phyloP scores from a whole-genome alignment of 768 basidiomycete species.

The Mrakia blollopis region DNA sequence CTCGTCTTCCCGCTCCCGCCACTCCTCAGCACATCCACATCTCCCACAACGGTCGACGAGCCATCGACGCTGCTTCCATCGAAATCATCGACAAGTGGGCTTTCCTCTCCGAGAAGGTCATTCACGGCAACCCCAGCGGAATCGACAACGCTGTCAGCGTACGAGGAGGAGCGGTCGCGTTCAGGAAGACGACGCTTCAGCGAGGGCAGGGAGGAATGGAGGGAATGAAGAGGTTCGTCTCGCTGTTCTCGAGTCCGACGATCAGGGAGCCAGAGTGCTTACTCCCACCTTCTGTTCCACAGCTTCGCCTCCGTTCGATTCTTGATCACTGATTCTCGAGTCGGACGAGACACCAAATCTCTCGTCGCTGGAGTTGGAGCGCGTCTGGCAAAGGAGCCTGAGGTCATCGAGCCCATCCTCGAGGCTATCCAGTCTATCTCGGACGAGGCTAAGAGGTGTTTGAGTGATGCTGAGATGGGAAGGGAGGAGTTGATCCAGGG shows the following conservation, averaged over 20 bases:
- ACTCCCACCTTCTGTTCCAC: slow-evolving; percentile 10
- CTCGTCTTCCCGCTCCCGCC: slow-evolving; percentile 51
- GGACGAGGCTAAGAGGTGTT: slow-evolving; percentile 67
- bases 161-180: slow-evolving; percentile 86
- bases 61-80: slow-evolving; percentile 48
- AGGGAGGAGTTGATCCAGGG: slow-evolving; percentile 61
- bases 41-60: slow-evolving; percentile 59
- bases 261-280: not conserved
- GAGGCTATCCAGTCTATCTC: slow-evolving; percentile 76
- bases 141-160: slow-evolving; percentile 94
- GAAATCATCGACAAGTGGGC: slow-evolving; percentile 88
- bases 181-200: slow-evolving; percentile 69
- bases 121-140: slow-evolving; percentile 95
- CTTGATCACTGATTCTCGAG: slow-evolving; percentile 84
- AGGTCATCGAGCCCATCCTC: slow-evolving; percentile 69
- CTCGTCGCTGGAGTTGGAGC: slow-evolving; percentile 83
- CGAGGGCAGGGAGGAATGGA: slow-evolving; percentile 74
- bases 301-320: slow-evolving; percentile 89
- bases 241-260: not conserved
- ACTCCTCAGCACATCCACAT: slow-evolving; percentile 71
- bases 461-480: slow-evolving; percentile 68
- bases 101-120: slow-evolving; percentile 88
- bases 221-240: slow-evolving; percentile 69
- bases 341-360: slow-evolving; percentile 89
- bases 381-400: slow-evolving; percentile 64